Base-by-base conservation (phyloP, 805 yeast genomes). In the Metschnikowia colocasiae region DNA sequence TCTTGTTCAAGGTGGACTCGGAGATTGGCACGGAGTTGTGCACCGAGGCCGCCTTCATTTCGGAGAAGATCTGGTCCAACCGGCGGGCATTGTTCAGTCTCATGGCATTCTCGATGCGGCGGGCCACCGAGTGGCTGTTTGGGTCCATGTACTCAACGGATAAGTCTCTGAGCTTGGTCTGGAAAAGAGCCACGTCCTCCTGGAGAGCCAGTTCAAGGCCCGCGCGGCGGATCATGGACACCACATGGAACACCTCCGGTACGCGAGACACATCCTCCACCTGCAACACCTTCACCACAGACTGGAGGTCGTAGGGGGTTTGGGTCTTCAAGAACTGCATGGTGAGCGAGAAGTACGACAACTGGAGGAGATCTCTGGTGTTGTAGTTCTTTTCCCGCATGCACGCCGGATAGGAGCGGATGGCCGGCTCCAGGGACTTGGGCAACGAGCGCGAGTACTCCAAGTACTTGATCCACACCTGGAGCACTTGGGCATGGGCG, bases 1-100 rank as follows among this genome's bases (percentile, higher is more conserved):
- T 59, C 29, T 66, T 63, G 40, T 67, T 61, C 41, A 75, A 59
- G 0, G 80, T 71, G 6, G 58, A 59, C 53, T 75, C 78, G 4
- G 63, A 60, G 18, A 81, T 59, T 5, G 69, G 61, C 12, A 51
- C 59, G 1, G 64, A 62, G 42, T 64, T 66, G 18, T 47, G 47
- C 23, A 46, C 52, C 3, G 61, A 49, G 2, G 65, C 62, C 5
- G 57, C 57, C 45, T 54, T 56, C 48, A 68, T 56, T 18, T 65
- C 64, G 2, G 52, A 51, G 45, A 59, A 69, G 18, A 62, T 45
- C 20, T 43, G 45, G 43, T 55, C 51, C 48, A 70, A 53, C 6
- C 43, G 42, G 25, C 33, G 45, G n/a, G 46, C 40, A 49, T 63
- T 61, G 30, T 55, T 57, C 19, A 46, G 48, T 15, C 46, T 44